Evolutionary conservation across 2,329 filamentous ascomycete species (phyloP).

Genomic region (Lojkania enalia): DNA sequence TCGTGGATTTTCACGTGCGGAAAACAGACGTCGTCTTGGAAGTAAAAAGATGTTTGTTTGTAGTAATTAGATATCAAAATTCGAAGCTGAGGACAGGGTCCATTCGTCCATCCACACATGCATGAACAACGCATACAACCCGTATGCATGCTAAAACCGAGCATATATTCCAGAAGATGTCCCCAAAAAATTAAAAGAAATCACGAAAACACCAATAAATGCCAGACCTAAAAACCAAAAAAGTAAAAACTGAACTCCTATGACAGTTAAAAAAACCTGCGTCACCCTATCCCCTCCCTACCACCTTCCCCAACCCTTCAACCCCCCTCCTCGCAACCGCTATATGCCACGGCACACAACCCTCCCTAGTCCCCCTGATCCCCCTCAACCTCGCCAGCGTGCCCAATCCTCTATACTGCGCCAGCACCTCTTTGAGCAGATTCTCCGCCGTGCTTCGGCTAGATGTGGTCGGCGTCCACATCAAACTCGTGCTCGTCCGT

Average conservation of each 20-base stretch:
- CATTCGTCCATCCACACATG: too few species aligned
- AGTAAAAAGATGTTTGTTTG: too few species aligned
- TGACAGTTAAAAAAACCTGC: neutral
- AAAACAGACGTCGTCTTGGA: too few species aligned
- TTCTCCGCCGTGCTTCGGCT: conserved; percentile 55
- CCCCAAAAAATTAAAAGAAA: too few species aligned
- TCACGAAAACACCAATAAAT: neutral
- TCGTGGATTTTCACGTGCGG: too few species aligned
- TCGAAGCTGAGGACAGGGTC: too few species aligned
- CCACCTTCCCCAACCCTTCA: conserved; percentile 54
- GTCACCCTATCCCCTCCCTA: too few species aligned
- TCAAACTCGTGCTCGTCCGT: conserved; percentile 30
- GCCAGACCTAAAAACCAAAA: neutral
- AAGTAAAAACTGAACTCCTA: neutral
- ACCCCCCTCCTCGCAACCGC: conserved; percentile 71
- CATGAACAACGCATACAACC: too few species aligned
- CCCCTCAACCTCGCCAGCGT: conserved; percentile 69
- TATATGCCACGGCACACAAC: conserved; percentile 76
- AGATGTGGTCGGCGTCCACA: conserved; percentile 40
- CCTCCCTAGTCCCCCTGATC: conserved; percentile 60
- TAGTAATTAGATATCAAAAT: too few species aligned
- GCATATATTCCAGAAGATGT: too few species aligned
- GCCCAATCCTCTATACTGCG: conserved; percentile 68
- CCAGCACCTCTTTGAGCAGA: conserved; percentile 70
- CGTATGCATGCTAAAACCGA: too few species aligned